phyloP scores from a whole-genome alignment of 2,329 filamentous ascomycete species.

The Endocalyx cinctus region DNA sequence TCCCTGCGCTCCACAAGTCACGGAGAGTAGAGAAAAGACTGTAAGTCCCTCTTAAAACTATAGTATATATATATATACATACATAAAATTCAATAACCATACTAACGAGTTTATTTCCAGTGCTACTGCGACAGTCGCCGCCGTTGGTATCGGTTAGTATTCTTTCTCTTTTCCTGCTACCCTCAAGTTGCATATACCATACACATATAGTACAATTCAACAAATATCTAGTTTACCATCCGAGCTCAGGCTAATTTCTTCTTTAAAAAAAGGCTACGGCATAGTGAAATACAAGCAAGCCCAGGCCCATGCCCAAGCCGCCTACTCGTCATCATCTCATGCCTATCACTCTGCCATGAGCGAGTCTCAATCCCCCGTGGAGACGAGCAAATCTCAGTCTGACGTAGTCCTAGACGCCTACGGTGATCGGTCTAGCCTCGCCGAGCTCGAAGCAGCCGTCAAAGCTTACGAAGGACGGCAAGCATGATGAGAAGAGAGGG shows the following conservation, averaged over 20 bases:
- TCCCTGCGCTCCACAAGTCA: constrained; percentile 23
- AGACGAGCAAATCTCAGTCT: too few species aligned
- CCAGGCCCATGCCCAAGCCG: constrained; percentile 7
- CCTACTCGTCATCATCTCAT: not conserved
- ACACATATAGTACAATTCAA: too few species aligned
- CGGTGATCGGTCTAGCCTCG: constrained; percentile 43
- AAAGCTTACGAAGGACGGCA: constrained; percentile 37
- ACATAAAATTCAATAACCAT: too few species aligned
- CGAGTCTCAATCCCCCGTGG: too few species aligned
- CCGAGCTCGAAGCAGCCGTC: constrained; percentile 44
- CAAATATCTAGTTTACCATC: too few species aligned
- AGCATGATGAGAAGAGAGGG: constrained; percentile 6
- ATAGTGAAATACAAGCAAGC: constrained; percentile 23
- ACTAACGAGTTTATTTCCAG: too few species aligned
- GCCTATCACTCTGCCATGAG: not conserved
- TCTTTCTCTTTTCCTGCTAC: not conserved
- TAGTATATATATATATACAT: not conserved
- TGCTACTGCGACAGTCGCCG: constrained; percentile 26
- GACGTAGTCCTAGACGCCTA: constrained; percentile 45
- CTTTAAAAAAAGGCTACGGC: constrained; percentile 26
- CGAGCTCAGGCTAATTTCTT: too few species aligned
- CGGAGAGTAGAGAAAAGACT: constrained; percentile 23
- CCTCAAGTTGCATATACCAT: too few species aligned
- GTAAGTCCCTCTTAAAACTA: constrained; percentile 5
- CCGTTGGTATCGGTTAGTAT: constrained; percentile 26